Base-by-base conservation (phyloP, 2,329 filamentous ascomycete genomes). In the Diaporthe vexans region DNA sequence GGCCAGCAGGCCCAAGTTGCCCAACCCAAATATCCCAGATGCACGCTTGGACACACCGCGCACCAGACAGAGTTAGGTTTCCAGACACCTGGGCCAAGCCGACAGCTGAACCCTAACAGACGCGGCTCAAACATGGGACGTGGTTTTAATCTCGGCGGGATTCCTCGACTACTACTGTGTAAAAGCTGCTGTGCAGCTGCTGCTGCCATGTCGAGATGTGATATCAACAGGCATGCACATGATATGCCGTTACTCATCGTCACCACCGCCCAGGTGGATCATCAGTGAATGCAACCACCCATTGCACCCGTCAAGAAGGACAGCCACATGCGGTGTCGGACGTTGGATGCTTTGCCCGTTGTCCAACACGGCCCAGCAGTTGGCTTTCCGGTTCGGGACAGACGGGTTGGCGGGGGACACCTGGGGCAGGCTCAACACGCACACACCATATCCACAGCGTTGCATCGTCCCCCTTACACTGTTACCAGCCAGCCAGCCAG, bases 301-400 rank as follows among this genome's bases (percentile, higher is more conserved):
- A 29, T 43, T 13, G 35, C 37, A 40, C 13, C 13, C 10, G 11
- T 40, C 10, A 40, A 33, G 29, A 33, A 33, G 29, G 29, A 40
- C 37, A 13, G 37, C 37, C 11, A 40, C 35, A 67, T 67, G 61
- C 61, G 46, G 61, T 52, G 61, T 67, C 61, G 61, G 61, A 67
- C 61, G 46, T 67, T 67, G 61, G 61, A 52, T 24, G 63, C 4
- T 29, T 26, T 17, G 46, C 61, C 46, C 46, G 29, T 17, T 67
- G 61, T 37, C 5, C 43, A 67, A 35, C 46, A 67, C n/a, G 33
- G 61, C 46, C 46, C 21, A 19, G 37, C 37, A 40, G 37, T 21
- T 52, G 40, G 33, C 21, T 71, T 71, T 52, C 57, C 69, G 46
- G 56, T 48, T 71, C 58, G 69, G 57, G 69, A 71, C 43, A 61